Base-by-base conservation (phyloP, 257 asterid genomes). In the Gardenia jasminoides region DNA sequence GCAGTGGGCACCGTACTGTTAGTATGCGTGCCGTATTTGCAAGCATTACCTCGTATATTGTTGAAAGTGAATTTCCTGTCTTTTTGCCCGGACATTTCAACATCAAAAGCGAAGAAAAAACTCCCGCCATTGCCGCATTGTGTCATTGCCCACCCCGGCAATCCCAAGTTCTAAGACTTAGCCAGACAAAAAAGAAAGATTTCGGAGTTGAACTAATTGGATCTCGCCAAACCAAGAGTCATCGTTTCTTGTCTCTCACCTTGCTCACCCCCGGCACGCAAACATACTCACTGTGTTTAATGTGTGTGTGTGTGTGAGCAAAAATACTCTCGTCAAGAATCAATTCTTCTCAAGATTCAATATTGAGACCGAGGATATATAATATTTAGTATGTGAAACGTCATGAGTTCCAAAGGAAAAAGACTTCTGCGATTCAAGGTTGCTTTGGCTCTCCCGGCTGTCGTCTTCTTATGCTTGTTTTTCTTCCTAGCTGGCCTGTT, bases 401-500 rank as follows among this genome's bases (percentile, higher is more conserved):
- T 30, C 41, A 75, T 75, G 79, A 75, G 46, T 15, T 31, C n/a
- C 43, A 75, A 13, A 17, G 59, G 70, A 24, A 33, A 36, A 31
- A 54, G 33, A 24, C 2, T 52, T 58, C 50, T 12, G 43, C 28
- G 59, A 30, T 75, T 62, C 2, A 15, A 61, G 16, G 33, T 26
- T 75, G 17, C 17, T 68, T 69, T 64, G 36, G 81, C 28, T 47
- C 39, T 86, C 62, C 87, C 84, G 6, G 75, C 87, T 39, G 83
- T 85, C 64, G 83, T 84, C 85, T 71, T 87, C 75, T 69, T 89
- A 17, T 88, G 91, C 79, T 75, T 86, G 67, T 88, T 87, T 77
- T 89, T 85, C 83, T 88, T 88, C 36, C 91, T 89, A 44, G 90
- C 88, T 61, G 86, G 90, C 50, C 82, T 88, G 6, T 86, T 88